These are phyloP conservation scores for Santalum album DNA, from an alignment of 164 flowering plant genomes.

Conservation along the genomic window DNA sequence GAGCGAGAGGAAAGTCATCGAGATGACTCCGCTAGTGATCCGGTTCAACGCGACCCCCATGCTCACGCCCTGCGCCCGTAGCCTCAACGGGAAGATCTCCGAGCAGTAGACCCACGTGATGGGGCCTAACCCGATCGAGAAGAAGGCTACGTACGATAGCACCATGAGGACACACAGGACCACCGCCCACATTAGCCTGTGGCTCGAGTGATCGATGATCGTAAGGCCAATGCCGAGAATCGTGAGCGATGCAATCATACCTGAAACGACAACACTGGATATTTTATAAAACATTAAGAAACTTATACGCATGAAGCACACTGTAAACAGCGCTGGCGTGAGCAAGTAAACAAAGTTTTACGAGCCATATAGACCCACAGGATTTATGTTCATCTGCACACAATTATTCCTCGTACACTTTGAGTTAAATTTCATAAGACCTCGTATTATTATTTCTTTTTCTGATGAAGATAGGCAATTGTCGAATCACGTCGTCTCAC, in stretches of 20 bases:
- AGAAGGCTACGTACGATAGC: not conserved
- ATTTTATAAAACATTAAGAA: no score
- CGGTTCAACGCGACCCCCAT: not conserved
- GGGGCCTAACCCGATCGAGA: not conserved
- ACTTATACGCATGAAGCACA: no score
- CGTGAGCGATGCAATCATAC: not conserved
- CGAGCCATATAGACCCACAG: no score
- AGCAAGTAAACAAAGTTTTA: no score
- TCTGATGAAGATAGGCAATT: no score
- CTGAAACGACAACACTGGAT: not conserved
- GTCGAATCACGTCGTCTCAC: no score
- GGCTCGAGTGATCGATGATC: not conserved
- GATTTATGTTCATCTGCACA: no score
- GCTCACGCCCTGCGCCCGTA: slow-evolving; percentile 1
- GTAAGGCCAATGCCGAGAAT: not conserved
- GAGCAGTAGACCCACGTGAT: slow-evolving; percentile 2
- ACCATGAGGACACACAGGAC: not conserved
- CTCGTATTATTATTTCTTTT: no score
- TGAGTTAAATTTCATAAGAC: no score
- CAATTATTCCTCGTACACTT: no score
- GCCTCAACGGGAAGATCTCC: slow-evolving; percentile 1
- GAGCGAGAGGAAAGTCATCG: not conserved
- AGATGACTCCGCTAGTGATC: not conserved
- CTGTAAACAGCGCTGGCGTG: no score
- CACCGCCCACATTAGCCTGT: not conserved